Conservation (phyloP, 257 asterid genomes). For the Penstemon barbatus region DNA sequence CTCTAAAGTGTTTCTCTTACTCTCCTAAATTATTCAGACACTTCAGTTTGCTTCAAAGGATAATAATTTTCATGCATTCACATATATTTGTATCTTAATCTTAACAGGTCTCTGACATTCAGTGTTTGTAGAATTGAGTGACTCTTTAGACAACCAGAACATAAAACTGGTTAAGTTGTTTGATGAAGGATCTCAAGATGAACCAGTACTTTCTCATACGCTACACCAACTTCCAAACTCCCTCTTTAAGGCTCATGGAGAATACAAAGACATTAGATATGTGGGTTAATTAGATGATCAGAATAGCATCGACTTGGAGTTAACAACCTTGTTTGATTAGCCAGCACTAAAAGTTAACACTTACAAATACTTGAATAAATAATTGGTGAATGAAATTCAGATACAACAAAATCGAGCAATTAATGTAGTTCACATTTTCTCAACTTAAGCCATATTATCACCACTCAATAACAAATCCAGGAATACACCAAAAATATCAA, state of each 20-base stretch:
- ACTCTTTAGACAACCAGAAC: neutral
- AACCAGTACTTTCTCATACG: slow-evolving; percentile 34
- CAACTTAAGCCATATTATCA: neutral
- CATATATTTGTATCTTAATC: neutral
- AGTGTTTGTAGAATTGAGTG: neutral
- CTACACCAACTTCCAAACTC: slow-evolving; percentile 30
- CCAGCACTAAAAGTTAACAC: slow-evolving; percentile 34
- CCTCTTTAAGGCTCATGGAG: slow-evolving; percentile 30
- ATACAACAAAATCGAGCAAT: slow-evolving; percentile 13
- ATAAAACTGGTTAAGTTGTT: slow-evolving; percentile 30
- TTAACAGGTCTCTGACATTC: slow-evolving; percentile 1
- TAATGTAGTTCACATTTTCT: slow-evolving; percentile 1
- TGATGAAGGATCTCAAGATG: slow-evolving; percentile 22
- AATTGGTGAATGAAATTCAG: neutral
- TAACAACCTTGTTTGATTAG: slow-evolving; percentile 39
- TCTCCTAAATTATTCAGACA: neutral
- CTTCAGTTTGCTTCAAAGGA: neutral
- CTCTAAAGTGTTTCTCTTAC: neutral
- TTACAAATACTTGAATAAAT: slow-evolving; percentile 25
- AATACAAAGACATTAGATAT: slow-evolving; percentile 28
- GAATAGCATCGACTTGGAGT: slow-evolving; percentile 38
- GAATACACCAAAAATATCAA: neutral
- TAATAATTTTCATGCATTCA: neutral
- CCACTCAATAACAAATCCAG: slow-evolving; percentile 7
- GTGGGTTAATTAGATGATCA: slow-evolving; percentile 52